Evolutionary conservation across 2,329 filamentous ascomycete species (phyloP).

Genomic region (Neopestalotiopsis sp.): DNA sequence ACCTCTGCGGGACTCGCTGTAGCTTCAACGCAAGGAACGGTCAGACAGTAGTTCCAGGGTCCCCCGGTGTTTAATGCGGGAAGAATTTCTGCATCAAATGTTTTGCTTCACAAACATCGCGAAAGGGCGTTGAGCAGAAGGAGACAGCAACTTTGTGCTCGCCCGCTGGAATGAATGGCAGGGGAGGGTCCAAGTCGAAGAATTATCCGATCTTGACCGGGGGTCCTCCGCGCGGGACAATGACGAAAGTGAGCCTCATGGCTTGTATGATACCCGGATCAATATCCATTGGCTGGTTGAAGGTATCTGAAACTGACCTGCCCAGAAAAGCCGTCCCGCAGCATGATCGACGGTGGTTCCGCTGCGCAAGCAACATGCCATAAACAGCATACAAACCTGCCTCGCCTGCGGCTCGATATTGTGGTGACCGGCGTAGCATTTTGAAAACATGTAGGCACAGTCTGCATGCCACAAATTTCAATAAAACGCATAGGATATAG

Average conservation of each 20-base stretch:
- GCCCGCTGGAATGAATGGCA: neutral
- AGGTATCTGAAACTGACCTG: slow-evolving; percentile 13
- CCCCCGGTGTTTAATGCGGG: neutral
- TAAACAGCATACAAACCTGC: neutral
- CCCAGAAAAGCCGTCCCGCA: slow-evolving; percentile 12
- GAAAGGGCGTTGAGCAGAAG: neutral
- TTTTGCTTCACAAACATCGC: neutral
- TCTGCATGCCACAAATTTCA: neutral
- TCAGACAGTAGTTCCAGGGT: neutral
- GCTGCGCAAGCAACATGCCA: slow-evolving; percentile 1
- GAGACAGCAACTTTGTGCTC: neutral
- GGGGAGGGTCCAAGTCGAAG: neutral
- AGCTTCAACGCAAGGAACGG: neutral
- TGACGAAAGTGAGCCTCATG: neutral
- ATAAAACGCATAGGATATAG: neutral
- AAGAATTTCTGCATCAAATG: neutral
- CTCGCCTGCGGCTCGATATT: neutral
- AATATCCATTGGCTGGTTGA: slow-evolving; percentile 2
- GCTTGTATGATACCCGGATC: slow-evolving; percentile 6
- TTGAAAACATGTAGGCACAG: neutral
- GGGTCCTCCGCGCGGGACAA: neutral
- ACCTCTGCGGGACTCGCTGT: neutral
- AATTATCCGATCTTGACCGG: slow-evolving; percentile 15
- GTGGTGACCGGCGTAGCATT: neutral
- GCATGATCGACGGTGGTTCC: slow-evolving; percentile 10